Base-by-base conservation (phyloP, 2,329 filamentous ascomycete species). In the Fusarium acutatum region DNA sequence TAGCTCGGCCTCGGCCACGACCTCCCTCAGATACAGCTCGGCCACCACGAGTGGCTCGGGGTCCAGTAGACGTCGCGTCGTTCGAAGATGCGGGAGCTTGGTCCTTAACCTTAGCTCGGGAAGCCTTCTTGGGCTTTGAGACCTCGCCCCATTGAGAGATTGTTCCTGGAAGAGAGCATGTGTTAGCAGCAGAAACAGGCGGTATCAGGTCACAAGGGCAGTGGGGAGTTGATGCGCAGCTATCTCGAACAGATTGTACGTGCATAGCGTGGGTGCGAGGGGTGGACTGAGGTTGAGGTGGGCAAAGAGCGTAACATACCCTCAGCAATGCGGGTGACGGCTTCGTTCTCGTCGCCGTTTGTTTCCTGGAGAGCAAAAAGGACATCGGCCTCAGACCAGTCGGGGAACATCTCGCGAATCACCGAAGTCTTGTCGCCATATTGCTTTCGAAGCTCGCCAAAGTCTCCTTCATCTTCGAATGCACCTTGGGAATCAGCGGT, bases 351-450 rank as follows among this genome's bases (percentile, higher is more conserved):
- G 83, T 96, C 93, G 78, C 93, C 94, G 78, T 94, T 89, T 64
- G 92, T 93, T 86, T 99, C 96, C 83, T 97, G 91, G 68, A 99
- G 88, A 71, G 95, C 95, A 82, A 96, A 96, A 74, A 98, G 91
- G 73, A 98, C 90, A 83, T 98, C 96, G 83, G 95, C 94, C 80
- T 97, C 94, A 78, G 95, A 96, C 96, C 96, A 98, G 83, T 95
- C 93, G 68, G 94, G 91, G 86, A 97, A 98, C 86, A 98, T 92
- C 83, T 97, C 95, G 86, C 94, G 95, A 82, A 99, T 91, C 79
- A 92, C 91, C 71, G 88, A 87, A 78, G 97, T 89, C 85, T 96
- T 94, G 80, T 87, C 86, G 79, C 93, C 89, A 82, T 97, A 96
- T 83, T 94, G 91, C 87, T 94, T 95, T 89, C 97, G 97, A 81